phyloP scores from a whole-genome alignment of 192 early-diverging fungal species.

The Coemansia sp. region DNA sequence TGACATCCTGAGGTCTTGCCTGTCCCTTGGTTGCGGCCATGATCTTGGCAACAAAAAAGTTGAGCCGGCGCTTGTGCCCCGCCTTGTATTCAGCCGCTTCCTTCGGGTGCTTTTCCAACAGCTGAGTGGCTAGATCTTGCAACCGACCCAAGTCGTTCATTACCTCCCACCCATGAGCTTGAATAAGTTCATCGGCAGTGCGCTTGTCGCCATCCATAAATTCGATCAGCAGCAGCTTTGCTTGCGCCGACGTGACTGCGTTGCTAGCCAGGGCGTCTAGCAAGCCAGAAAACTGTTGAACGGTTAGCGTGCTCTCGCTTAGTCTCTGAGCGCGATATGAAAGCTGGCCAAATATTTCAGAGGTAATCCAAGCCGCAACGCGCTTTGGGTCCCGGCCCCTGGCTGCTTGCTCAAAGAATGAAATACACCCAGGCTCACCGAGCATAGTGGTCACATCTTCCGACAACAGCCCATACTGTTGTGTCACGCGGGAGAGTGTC shows the following conservation, averaged over 20 bases:
- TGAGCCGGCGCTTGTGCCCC: constrained; percentile 68
- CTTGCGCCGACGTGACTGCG: constrained; percentile 63
- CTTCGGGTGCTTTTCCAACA: constrained; percentile 37
- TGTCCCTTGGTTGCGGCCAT: constrained; percentile 75
- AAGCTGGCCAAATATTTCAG: constrained; percentile 57
- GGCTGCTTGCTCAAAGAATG: constrained; percentile 74
- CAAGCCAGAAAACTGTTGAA: constrained; percentile 60
- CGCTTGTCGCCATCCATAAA: constrained; percentile 68
- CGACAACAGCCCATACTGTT: constrained; percentile 61
- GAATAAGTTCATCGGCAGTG: constrained; percentile 58
- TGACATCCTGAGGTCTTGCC: constrained; percentile 72
- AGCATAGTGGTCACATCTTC: constrained; percentile 67
- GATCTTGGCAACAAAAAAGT: constrained; percentile 82
- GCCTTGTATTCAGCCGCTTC: constrained; percentile 63
- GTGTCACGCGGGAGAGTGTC: constrained; percentile 57
- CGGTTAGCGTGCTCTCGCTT: constrained; percentile 53
- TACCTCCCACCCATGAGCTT: constrained; percentile 63
- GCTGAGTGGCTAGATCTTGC: constrained; percentile 10
- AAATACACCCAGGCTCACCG: constrained; percentile 69
- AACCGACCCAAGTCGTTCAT: constrained; percentile 40
- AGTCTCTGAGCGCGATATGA: constrained; percentile 38
- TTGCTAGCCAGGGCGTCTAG: constrained; percentile 63
- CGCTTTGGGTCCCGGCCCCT: constrained; percentile 29
- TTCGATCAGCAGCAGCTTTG: constrained; percentile 67
- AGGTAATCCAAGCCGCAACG: constrained; percentile 56